phyloP scores from a whole-genome alignment of 2,329 filamentous ascomycete species.

The Xylariomycetidae sp. region DNA sequence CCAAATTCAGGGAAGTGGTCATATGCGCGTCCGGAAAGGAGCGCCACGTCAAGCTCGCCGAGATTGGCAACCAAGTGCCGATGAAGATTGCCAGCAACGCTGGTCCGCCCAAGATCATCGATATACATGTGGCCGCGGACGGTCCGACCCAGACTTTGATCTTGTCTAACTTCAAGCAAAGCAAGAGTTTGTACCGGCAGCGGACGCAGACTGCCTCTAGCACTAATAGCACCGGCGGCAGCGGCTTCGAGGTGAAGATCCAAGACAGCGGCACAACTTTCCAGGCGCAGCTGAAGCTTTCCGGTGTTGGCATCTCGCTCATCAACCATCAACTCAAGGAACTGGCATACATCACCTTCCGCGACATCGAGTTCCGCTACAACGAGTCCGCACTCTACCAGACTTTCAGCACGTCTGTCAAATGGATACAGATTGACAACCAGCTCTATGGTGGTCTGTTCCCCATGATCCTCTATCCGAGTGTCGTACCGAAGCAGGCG shows the following conservation, averaged over 20 bases:
- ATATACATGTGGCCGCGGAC: conserved; percentile 92
- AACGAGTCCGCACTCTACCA: conserved; percentile 92
- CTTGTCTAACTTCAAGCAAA: conserved; percentile 86
- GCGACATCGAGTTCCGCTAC: conserved; percentile 86
- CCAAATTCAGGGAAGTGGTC: conserved; percentile 91
- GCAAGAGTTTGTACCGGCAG: conserved; percentile 79
- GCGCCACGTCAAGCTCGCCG: conserved; percentile 86
- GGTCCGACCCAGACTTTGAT: conserved; percentile 94
- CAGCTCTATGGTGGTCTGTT: conserved; percentile 98
- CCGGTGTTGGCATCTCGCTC: conserved; percentile 86
- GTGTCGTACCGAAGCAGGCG: conserved; percentile 93
- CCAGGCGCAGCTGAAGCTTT: conserved; percentile 79
- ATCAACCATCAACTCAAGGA: conserved; percentile 91
- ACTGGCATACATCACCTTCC: conserved; percentile 86
- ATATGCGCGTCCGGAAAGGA: conserved; percentile 74
- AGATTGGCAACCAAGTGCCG: conserved; percentile 92
- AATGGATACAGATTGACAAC: conserved; percentile 99
- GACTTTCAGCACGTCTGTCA: conserved; percentile 82
- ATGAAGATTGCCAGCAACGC: conserved; percentile 74
- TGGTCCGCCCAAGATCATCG: conserved; percentile 78
- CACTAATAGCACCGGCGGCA: conserved; percentile 54
- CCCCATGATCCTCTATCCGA: conserved; percentile 93
- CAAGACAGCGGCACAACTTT: conserved; percentile 84
- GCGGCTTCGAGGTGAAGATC: conserved; percentile 90
- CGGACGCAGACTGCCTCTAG: conserved; percentile 47